Evolutionary conservation across 2,329 filamentous ascomycete genomes (phyloP).

Genomic region (Colletotrichum somersetense): DNA sequence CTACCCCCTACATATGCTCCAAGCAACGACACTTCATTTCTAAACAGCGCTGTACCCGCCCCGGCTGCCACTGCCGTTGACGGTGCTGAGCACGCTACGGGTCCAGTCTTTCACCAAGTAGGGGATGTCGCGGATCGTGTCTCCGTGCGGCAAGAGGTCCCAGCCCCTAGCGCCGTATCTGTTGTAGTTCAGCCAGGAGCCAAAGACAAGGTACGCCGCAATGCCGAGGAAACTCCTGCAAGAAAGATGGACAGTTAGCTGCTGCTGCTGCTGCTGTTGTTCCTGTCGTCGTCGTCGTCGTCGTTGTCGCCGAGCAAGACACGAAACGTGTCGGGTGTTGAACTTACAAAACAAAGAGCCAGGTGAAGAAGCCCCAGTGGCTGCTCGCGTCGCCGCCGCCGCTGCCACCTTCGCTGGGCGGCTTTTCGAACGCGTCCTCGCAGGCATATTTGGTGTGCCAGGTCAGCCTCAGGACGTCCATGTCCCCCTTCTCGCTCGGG

Average conservation of each 20-base stretch:
- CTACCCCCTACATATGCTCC: no score
- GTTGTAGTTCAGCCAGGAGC: conserved; percentile 99
- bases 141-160: conserved; percentile 93
- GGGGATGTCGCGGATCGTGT: conserved; percentile 91
- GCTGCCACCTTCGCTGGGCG: conserved; percentile 56
- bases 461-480: conserved; percentile 77
- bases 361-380: conserved; percentile 97
- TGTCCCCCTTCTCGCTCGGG: conserved; percentile 64
- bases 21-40: not conserved
- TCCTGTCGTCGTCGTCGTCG: not conserved
- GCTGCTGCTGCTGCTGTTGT: not conserved
- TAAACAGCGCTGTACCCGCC: conserved; percentile 96
- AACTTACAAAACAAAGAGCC: conserved; percentile 92
- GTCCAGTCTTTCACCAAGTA: conserved; percentile 93
- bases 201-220: conserved; percentile 94
- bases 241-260: conserved; percentile 42
- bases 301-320: not conserved
- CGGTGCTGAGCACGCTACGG: conserved; percentile 81
- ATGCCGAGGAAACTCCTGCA: conserved; percentile 83
- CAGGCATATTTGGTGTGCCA: conserved; percentile 94
- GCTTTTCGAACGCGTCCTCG: conserved; percentile 61
- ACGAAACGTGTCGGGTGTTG: not conserved
- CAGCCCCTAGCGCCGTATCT: conserved; percentile 94
- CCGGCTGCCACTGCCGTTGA: conserved; percentile 85
- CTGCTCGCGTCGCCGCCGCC: conserved; percentile 55